phyloP scores from a whole-genome alignment of 148 eudicot genomes.

The Cornus kousa region DNA sequence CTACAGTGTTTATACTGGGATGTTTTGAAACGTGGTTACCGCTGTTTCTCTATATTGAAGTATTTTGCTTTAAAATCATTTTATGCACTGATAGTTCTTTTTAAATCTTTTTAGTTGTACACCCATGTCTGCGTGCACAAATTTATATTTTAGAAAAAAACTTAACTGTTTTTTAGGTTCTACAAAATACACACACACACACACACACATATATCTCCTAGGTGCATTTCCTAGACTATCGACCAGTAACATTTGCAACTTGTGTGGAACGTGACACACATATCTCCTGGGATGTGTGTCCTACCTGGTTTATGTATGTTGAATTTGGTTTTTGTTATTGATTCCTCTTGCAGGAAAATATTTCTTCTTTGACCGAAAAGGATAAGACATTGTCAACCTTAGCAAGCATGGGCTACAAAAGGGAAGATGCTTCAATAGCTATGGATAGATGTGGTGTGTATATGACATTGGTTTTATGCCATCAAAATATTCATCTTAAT shows the following conservation, averaged over 20 bases:
- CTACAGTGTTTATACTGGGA: not conserved
- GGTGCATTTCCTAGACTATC: not conserved
- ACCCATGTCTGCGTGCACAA: not conserved
- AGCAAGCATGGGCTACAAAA: conserved; percentile 58
- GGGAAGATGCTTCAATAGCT: conserved; percentile 59
- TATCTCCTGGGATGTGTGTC: not conserved
- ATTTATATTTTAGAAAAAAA: not conserved
- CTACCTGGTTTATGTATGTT: not conserved
- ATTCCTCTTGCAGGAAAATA: not conserved
- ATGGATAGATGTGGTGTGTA: conserved; percentile 69
- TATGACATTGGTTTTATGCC: not conserved
- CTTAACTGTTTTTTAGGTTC: not conserved
- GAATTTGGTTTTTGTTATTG: not conserved
- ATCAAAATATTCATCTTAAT: not conserved
- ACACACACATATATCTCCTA: too few species aligned
- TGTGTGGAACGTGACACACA: not conserved
- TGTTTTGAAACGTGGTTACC: not conserved
- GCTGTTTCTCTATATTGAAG: not conserved
- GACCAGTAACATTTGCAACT: not conserved
- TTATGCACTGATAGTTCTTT: not conserved
- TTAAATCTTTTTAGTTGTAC: not conserved
- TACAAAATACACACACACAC: too few species aligned
- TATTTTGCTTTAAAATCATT: not conserved
- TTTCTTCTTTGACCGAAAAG: conserved; percentile 22
- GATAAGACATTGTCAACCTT: conserved; percentile 38